Evolutionary conservation across 1,139 yeast genomes (phyloP).

Genomic region (Debaryomyces psychrophilus): DNA sequence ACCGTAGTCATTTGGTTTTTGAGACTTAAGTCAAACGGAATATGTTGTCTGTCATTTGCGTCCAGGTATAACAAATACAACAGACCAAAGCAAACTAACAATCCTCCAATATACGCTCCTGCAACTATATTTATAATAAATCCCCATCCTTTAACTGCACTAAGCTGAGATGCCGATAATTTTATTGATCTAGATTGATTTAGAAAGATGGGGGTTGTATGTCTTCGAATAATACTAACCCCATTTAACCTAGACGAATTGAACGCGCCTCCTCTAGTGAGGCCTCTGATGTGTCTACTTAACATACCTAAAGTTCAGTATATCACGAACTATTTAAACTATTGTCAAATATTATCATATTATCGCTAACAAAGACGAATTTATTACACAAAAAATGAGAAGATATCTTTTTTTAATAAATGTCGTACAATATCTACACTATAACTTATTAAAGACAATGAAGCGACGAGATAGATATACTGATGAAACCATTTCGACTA

Average conservation of each 20-base stretch:
- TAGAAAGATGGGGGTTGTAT: not conserved
- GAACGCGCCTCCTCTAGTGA: not conserved
- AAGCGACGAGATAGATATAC: not conserved
- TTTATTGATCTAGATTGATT: constrained; percentile 15
- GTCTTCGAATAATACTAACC: not conserved
- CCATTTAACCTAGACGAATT: not conserved
- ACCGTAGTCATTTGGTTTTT: constrained; percentile 42
- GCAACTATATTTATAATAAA: constrained; percentile 40
- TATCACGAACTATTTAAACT: not conserved
- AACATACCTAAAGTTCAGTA: not conserved
- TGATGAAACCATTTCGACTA: not conserved
- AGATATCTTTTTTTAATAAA: not conserved
- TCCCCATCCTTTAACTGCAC: constrained; percentile 36
- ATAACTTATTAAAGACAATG: not conserved
- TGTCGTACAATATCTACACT: not conserved
- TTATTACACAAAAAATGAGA: constrained; percentile 1
- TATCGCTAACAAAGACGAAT: not conserved
- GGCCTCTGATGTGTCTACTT: not conserved
- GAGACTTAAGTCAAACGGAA: constrained; percentile 44
- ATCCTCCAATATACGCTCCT: constrained; percentile 50
- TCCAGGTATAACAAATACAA: constrained; percentile 45
- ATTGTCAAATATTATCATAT: not conserved
- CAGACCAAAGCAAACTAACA: constrained; percentile 43
- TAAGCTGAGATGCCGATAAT: constrained; percentile 23
- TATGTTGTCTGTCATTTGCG: constrained; percentile 43